phyloP scores from a whole-genome alignment of 139 green algal species.

The Picochlorum costavermella region DNA sequence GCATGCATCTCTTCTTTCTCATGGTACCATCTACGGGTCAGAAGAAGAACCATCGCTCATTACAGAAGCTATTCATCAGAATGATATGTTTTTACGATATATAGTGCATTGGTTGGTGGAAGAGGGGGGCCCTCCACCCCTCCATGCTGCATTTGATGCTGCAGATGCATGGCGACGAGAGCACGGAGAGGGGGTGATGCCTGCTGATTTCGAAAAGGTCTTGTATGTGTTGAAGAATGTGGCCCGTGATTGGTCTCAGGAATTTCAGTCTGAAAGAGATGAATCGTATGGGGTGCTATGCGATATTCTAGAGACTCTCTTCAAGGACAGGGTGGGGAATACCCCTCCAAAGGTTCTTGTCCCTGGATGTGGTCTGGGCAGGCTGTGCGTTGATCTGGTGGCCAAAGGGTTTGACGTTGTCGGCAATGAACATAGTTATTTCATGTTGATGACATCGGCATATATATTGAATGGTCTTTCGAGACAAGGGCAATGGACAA shows the following conservation, averaged over 20 bases:
- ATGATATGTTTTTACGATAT: slow-evolving; percentile 55
- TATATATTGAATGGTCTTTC: slow-evolving; percentile 82
- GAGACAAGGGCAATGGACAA: slow-evolving; percentile 31
- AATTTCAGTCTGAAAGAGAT: slow-evolving; percentile 63
- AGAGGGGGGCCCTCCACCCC: background rate
- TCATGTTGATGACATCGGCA: slow-evolving; percentile 84
- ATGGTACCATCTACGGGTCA: slow-evolving; percentile 39
- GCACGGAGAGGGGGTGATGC: slow-evolving; percentile 1
- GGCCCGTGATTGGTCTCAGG: slow-evolving; percentile 73
- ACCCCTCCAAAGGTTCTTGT: slow-evolving; percentile 46
- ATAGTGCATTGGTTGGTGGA: slow-evolving; percentile 21
- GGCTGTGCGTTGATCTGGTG: slow-evolving; percentile 69
- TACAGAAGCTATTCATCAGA: slow-evolving; percentile 34
- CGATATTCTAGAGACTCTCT: slow-evolving; percentile 26
- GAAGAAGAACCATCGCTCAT: slow-evolving; percentile 22
- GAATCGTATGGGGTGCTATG: slow-evolving; percentile 62
- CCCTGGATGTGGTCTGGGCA: slow-evolving; percentile 77
- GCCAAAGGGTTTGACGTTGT: slow-evolving; percentile 54
- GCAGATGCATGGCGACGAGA: slow-evolving; percentile 12
- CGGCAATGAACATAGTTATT: slow-evolving; percentile 96
- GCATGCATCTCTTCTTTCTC: slow-evolving; percentile 9
- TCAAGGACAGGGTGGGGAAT: background rate
- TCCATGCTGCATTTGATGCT: slow-evolving; percentile 18
- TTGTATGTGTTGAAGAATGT: slow-evolving; percentile 90
- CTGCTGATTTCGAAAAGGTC: slow-evolving; percentile 42